Conservation (phyloP, 768 basidiomycete genomes). For the Fistulinella prunicolor region DNA sequence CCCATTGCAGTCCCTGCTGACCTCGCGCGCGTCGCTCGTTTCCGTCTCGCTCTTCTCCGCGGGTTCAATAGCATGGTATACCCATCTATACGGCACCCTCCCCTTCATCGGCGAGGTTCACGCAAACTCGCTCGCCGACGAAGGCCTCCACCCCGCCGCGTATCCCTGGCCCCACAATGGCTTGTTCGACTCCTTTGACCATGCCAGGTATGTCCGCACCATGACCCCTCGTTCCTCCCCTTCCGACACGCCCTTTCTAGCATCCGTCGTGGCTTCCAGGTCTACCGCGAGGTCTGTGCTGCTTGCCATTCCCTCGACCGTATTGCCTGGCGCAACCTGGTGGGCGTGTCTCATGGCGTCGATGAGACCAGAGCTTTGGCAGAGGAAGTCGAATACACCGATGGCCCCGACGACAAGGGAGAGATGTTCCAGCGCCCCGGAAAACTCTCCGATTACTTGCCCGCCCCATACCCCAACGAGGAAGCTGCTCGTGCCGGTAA, state of each 20-base stretch:
- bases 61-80: conserved; percentile 96
- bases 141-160: conserved; percentile 83
- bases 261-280: conserved; percentile 93
- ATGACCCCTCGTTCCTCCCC: conserved; percentile 3
- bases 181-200: conserved; percentile 88
- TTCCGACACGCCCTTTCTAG: conserved; percentile 38
- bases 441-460: conserved; percentile 97
- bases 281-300: conserved; percentile 98
- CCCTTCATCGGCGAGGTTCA: conserved; percentile 91
- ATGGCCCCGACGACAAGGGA: conserved; percentile 91
- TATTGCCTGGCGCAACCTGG: conserved; percentile 99
- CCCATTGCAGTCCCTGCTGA: conserved; percentile 52
- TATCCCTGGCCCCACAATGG: conserved; percentile 96
- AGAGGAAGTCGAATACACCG: conserved; percentile 94
- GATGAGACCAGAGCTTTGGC: conserved; percentile 90
- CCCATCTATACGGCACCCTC: conserved; percentile 85
- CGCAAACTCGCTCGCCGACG: conserved; percentile 89
- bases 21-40: conserved; percentile 70
- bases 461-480: conserved; percentile 93
- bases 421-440: conserved; percentile 99
- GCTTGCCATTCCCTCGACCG: conserved; percentile 99
- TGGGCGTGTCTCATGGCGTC: conserved; percentile 94
- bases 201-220: conserved; percentile 71
- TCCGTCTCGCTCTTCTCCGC: conserved; percentile 74
- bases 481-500: conserved; percentile 95